These are phyloP conservation scores for Trypanosoma congolense DNA, from an alignment of 208 protist genomes.

Conservation along the genomic window DNA sequence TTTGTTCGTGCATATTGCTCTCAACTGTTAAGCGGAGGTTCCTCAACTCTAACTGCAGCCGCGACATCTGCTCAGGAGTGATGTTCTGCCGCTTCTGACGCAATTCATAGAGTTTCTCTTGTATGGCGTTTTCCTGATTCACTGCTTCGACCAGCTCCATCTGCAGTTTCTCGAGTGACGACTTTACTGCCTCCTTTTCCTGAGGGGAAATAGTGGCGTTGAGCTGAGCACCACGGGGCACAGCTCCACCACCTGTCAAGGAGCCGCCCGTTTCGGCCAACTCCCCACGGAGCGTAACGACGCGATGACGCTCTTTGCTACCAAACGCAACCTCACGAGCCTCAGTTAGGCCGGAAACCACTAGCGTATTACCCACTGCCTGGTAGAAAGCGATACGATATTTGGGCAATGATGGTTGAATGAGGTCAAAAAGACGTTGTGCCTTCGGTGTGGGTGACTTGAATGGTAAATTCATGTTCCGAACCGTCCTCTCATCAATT, in stretches of 20 bases:
- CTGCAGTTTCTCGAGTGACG: slow-evolving; percentile 70
- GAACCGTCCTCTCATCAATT: slow-evolving; percentile 64
- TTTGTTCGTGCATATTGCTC: slow-evolving; percentile 31
- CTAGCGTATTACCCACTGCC: slow-evolving; percentile 96
- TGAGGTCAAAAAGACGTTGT: slow-evolving; percentile 92
- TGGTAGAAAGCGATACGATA: slow-evolving; percentile 95
- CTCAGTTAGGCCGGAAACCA: slow-evolving; percentile 88
- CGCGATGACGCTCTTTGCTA: slow-evolving; percentile 75
- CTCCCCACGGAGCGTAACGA: slow-evolving; percentile 96
- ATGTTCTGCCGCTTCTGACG: slow-evolving; percentile 50
- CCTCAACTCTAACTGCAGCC: slow-evolving; percentile 42
- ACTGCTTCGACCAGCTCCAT: slow-evolving; percentile 66
- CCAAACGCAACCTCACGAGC: slow-evolving; percentile 88
- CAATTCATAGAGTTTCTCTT: slow-evolving; percentile 62
- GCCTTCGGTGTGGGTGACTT: slow-evolving; percentile 51
- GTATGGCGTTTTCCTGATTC: slow-evolving; percentile 57
- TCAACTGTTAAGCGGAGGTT: slow-evolving; percentile 42
- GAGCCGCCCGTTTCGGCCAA: slow-evolving; percentile 96
- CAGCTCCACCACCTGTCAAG: slow-evolving; percentile 97
- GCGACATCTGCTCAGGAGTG: slow-evolving; percentile 46
- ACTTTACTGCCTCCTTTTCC: slow-evolving; percentile 69
- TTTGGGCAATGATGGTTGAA: slow-evolving; percentile 83
- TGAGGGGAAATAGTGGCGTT: slow-evolving; percentile 71
- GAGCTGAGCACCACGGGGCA: slow-evolving; percentile 76
- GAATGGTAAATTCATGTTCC: slow-evolving; percentile 44